phyloP scores from a whole-genome alignment of 2,329 filamentous ascomycete genomes.

The Gaeumannomyces sp. region DNA sequence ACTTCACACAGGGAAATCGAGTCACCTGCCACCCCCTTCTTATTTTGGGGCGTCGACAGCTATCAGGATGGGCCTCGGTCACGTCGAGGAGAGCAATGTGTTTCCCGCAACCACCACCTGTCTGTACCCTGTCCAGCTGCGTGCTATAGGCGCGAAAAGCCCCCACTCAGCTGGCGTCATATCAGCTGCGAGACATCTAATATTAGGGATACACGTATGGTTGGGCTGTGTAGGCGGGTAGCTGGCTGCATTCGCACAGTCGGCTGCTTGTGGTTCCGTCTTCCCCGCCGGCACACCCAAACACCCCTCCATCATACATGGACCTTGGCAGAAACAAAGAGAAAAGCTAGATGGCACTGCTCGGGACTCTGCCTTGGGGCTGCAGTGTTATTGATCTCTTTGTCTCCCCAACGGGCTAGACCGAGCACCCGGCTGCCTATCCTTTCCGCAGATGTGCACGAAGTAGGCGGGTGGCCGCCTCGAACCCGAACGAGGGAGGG shows the following conservation, averaged over 20 bases:
- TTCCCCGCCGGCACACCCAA: not conserved
- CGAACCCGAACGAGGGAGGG: not conserved
- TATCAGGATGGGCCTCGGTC: no score
- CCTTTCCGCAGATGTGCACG: not conserved
- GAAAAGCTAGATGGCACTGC: not conserved
- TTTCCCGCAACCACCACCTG: no score
- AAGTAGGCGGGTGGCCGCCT: no score
- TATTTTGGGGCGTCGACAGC: no score
- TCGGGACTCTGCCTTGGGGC: no score
- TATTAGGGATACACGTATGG: not conserved
- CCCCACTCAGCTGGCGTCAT: not conserved
- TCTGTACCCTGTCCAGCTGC: no score
- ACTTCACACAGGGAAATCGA: no score
- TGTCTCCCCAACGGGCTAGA: not conserved
- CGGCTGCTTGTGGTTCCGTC: not conserved
- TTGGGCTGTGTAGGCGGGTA: not conserved
- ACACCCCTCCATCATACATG: not conserved
- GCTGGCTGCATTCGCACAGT: not conserved
- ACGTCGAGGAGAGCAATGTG: no score
- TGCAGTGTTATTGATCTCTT: not conserved
- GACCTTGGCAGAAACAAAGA: not conserved
- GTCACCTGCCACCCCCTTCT: no score
- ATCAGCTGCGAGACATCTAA: conserved; percentile 1
- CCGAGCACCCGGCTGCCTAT: not conserved
- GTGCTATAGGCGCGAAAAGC: no score